These are phyloP conservation scores for Sporothrix curviconia DNA, from an alignment of 2,329 filamentous ascomycete species.

Conservation along the genomic window DNA sequence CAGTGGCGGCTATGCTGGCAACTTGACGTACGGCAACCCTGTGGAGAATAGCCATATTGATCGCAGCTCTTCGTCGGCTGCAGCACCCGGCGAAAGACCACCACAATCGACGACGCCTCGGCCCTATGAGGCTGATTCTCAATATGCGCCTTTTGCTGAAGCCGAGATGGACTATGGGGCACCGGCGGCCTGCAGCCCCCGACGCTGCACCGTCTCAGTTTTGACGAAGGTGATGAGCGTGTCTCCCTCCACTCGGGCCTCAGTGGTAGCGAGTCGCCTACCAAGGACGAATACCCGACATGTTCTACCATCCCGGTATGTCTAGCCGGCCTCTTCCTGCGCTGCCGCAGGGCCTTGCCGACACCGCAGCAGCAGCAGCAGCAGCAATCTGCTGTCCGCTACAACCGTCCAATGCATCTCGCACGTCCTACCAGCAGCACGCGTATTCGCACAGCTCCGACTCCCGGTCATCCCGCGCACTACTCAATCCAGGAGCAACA, in stretches of 20 bases:
- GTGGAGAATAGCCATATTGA: slow-evolving; percentile 34
- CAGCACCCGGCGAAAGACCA: slow-evolving; percentile 38
- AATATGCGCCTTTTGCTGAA: slow-evolving; percentile 42
- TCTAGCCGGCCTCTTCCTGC: slow-evolving; percentile 57
- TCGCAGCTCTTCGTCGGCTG: slow-evolving; percentile 26
- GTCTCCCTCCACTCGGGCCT: slow-evolving; percentile 50
- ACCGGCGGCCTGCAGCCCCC: slow-evolving; percentile 85
- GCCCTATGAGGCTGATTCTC: slow-evolving; percentile 30
- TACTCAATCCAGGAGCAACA: slow-evolving; percentile 40
- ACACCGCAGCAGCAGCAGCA: slow-evolving; percentile 29
- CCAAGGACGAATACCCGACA: slow-evolving; percentile 73
- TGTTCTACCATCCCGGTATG: slow-evolving; percentile 89
- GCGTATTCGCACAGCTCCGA: slow-evolving; percentile 44
- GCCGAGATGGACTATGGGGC: slow-evolving; percentile 80
- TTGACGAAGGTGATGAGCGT: slow-evolving; percentile 85
- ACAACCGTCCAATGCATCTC: slow-evolving; percentile 35
- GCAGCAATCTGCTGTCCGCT: slow-evolving; percentile 44
- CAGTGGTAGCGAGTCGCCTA: slow-evolving; percentile 59
- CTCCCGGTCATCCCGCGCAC: slow-evolving; percentile 34
- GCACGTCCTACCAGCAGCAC: slow-evolving; percentile 44
- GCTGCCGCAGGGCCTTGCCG: slow-evolving; percentile 55
- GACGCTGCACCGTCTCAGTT: slow-evolving; percentile 68
- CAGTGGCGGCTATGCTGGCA: slow-evolving; percentile 61
- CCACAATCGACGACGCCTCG: slow-evolving; percentile 41
- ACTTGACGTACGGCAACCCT: slow-evolving; percentile 42